These are phyloP conservation scores for Circinella minor DNA, from an alignment of 371 early-diverging fungal genomes.

Conservation along the genomic window DNA sequence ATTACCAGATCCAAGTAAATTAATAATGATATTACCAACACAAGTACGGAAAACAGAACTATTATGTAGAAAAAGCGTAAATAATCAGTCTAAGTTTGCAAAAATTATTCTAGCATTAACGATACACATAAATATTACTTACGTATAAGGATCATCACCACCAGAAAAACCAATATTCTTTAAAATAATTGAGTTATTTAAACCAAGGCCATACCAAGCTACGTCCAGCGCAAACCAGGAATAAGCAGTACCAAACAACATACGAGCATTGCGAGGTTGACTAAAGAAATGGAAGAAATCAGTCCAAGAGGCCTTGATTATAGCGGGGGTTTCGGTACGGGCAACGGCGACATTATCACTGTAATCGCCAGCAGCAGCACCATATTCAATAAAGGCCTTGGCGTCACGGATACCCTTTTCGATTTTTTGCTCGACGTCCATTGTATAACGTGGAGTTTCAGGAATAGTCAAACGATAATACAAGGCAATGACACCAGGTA, in stretches of 20 bases:
- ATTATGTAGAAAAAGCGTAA: constrained; percentile 6
- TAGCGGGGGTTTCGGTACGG: constrained; percentile 20
- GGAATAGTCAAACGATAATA: constrained; percentile 87
- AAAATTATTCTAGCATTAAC: too few species aligned
- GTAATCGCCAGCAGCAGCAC: constrained; percentile 37
- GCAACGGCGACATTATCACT: constrained; percentile 33
- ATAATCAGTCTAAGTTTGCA: too few species aligned
- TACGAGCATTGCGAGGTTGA: constrained; percentile 57
- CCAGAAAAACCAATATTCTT: constrained; percentile 68
- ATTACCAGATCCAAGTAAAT: constrained; percentile 69
- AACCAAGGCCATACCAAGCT: constrained; percentile 86
- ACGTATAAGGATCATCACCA: constrained; percentile 52
- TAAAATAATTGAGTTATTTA: constrained; percentile 78
- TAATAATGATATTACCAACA: constrained; percentile 81
- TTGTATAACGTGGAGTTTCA: constrained; percentile 85
- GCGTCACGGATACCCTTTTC: constrained; percentile 63
- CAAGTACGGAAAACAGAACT: constrained; percentile 56
- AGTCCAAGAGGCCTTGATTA: constrained; percentile 47
- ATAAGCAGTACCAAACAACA: constrained; percentile 64
- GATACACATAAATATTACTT: not conserved
- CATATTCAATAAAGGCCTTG: constrained; percentile 44
- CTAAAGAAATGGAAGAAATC: constrained; percentile 68
- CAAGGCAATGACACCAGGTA: constrained; percentile 64
- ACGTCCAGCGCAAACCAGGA: constrained; percentile 85
- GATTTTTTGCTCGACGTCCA: constrained; percentile 72